These are phyloP conservation scores for Colletotrichum chrysophilum DNA, from an alignment of 2,329 filamentous ascomycete species.

Conservation along the genomic window DNA sequence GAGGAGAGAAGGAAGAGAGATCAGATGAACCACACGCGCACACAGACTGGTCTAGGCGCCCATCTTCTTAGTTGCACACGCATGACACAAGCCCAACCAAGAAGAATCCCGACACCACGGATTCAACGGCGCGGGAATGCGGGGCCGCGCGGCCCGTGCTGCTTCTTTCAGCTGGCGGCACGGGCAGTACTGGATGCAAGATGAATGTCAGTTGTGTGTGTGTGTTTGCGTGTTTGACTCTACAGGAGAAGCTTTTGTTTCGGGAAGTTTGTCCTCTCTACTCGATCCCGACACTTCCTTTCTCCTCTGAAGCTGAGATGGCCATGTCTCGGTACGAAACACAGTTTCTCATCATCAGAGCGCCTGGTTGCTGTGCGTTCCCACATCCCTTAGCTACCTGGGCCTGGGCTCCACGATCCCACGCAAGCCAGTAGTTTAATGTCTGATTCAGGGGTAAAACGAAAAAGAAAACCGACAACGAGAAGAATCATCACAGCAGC, in stretches of 20 bases:
- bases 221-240: neutral
- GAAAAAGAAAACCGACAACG: neutral
- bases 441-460: neutral
- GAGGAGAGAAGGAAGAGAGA: neutral
- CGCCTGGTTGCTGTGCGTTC: neutral
- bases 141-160: neutral
- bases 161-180: neutral
- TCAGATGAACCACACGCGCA: neutral
- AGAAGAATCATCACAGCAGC: neutral
- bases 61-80: neutral
- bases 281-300: neutral
- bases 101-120: neutral
- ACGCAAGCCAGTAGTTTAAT: neutral
- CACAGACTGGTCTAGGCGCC: neutral
- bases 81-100: neutral
- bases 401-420: neutral
- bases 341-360: neutral
- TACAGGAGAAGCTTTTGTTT: neutral
- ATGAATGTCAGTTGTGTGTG: neutral
- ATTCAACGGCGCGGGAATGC: neutral
- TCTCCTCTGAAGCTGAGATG: neutral
- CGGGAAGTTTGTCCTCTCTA: neutral
- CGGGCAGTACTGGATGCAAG: neutral
- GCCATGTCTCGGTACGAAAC: neutral
- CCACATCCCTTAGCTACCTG: neutral